These are phyloP conservation scores for Cynanchum wilfordii DNA, from an alignment of 257 asterid genomes.

Conservation along the genomic window DNA sequence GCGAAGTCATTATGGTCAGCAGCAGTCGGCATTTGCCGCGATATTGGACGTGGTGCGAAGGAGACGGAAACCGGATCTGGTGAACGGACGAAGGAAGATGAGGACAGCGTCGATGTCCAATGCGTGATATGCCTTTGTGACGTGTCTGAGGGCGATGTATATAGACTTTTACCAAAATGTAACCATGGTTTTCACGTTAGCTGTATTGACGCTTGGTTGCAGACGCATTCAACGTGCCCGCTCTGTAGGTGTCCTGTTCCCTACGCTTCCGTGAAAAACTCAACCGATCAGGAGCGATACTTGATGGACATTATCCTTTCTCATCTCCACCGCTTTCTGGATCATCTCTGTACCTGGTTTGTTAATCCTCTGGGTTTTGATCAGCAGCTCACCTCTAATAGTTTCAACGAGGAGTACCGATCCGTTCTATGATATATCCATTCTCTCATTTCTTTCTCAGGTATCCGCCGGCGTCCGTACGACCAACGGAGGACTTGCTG, in stretches of 20 bases:
- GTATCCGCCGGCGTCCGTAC: background rate
- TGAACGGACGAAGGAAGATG: background rate
- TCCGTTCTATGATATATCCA: background rate
- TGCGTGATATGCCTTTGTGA: slow-evolving; percentile 35
- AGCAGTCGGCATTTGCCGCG: background rate
- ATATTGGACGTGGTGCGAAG: background rate
- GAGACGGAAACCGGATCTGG: background rate
- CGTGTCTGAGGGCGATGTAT: slow-evolving; percentile 23
- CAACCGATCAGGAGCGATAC: background rate
- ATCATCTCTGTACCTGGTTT: slow-evolving; percentile 19
- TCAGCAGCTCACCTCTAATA: background rate
- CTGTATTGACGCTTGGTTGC: slow-evolving; percentile 39
- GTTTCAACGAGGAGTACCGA: background rate
- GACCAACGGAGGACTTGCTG: background rate
- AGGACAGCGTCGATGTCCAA: slow-evolving; percentile 4
- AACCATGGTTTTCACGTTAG: slow-evolving; percentile 31
- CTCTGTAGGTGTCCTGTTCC: slow-evolving; percentile 25
- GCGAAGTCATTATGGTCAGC: background rate
- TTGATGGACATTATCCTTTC: slow-evolving; percentile 17
- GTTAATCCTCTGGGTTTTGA: slow-evolving; percentile 20
- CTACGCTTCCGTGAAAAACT: background rate
- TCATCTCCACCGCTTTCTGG: slow-evolving; percentile 21
- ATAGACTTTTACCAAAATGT: slow-evolving; percentile 25
- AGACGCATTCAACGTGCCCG: slow-evolving; percentile 29
- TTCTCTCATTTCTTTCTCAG: background rate